A percentile compares a stretch with the other conserved stretches of the same genome.
These are phyloP conservation scores for Boletus barrowsii DNA, from an alignment of 768 basidiomycete species.

Conservation along the genomic window DNA sequence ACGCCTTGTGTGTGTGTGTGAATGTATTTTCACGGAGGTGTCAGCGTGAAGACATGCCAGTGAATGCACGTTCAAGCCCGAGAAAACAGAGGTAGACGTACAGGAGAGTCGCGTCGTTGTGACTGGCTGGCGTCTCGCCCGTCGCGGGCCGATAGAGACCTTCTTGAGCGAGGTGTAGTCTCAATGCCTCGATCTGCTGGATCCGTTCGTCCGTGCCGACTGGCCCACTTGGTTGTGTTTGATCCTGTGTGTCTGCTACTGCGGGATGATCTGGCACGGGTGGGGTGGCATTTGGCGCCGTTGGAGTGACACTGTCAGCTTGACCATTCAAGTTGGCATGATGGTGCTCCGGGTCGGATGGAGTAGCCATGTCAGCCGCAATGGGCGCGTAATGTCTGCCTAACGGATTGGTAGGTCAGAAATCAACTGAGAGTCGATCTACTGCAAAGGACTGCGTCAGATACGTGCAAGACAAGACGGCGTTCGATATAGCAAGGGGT, in stretches of 20 bases:
- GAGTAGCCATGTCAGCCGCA: conserved; percentile 8
- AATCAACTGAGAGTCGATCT: no score
- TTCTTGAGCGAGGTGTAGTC: conserved; percentile 44
- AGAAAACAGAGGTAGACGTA: conserved; percentile 32
- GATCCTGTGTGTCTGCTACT: not conserved
- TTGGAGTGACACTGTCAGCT: not conserved
- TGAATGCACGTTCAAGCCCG: no score
- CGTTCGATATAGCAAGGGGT: no score
- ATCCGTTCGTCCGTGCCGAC: not conserved
- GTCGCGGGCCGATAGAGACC: conserved; percentile 48
- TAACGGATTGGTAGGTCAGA: no score
- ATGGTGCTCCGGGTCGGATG: not conserved
- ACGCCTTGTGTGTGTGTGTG: conserved; percentile 44
- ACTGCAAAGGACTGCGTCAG: no score
- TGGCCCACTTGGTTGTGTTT: not conserved
- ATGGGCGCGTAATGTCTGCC: not conserved
- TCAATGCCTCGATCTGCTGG: conserved; percentile 46
- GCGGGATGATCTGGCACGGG: not conserved
- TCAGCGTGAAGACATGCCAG: no score
- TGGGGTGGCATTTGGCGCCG: not conserved
- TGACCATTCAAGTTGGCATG: not conserved
- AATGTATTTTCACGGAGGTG: no score
- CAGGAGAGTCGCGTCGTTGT: conserved; percentile 68
- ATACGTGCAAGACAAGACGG: no score
- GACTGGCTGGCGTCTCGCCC: conserved; percentile 40